These are phyloP conservation scores for Cerrena zonata DNA, from an alignment of 1,284 basidiomycete species.

Conservation along the genomic window DNA sequence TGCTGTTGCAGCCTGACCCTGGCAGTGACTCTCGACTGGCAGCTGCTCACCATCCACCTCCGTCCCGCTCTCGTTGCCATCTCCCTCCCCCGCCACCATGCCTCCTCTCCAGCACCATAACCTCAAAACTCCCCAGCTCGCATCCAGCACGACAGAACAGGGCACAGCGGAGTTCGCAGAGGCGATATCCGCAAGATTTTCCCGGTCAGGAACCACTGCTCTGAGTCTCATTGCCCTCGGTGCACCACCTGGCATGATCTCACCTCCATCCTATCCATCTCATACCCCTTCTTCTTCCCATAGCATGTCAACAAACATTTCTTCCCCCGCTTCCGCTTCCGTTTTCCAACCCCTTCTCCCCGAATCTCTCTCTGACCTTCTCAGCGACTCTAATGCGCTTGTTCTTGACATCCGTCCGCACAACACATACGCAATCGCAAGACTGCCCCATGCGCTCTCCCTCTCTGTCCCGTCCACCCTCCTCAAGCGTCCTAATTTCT, in stretches of 20 bases:
- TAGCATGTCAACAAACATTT: not conserved
- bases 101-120: not conserved
- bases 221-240: constrained; percentile 3
- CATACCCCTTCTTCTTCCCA: not conserved
- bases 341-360: constrained; percentile 32
- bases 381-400: constrained; percentile 36
- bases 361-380: constrained; percentile 26
- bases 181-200: constrained; percentile 2
- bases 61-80: too few species aligned
- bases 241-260: not conserved
- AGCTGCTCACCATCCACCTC: too few species aligned
- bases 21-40: too few species aligned
- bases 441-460: constrained; percentile 72
- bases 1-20: too few species aligned
- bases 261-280: not conserved
- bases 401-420: constrained; percentile 87
- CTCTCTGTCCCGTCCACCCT: constrained; percentile 91
- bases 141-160: not conserved
- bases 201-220: constrained; percentile 2
- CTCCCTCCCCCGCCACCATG: too few species aligned
- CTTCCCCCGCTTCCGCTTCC: constrained; percentile 10
- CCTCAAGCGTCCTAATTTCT: constrained; percentile 82
- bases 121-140: not conserved
- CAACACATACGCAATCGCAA: constrained; percentile 61
- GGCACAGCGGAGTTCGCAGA: constrained; percentile 1